These are phyloP conservation scores for Phytophthora nicotianae DNA, from an alignment of 352 stramenopile genomes.

Conservation along the genomic window DNA sequence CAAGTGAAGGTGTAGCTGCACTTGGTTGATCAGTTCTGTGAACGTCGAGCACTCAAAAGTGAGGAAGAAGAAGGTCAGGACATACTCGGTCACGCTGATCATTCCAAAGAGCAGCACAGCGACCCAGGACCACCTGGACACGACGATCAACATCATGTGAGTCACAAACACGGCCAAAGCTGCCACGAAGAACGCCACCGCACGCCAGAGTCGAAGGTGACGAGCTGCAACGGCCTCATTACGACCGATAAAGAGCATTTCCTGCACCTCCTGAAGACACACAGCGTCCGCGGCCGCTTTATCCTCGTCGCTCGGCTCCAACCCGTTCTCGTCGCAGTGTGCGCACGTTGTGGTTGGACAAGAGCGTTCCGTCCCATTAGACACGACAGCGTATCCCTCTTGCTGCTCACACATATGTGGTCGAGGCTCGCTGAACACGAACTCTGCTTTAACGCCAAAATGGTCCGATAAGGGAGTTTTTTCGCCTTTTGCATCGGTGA, in stretches of 20 bases:
- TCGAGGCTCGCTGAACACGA: slow-evolving; percentile 49
- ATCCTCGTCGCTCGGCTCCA: slow-evolving; percentile 27
- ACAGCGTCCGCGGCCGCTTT: slow-evolving; percentile 26
- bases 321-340: slow-evolving; percentile 49
- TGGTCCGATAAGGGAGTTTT: slow-evolving; percentile 78
- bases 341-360: slow-evolving; percentile 48
- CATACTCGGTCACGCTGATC: slow-evolving; percentile 60
- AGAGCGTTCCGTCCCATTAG: slow-evolving; percentile 10
- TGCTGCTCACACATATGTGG: slow-evolving; percentile 46
- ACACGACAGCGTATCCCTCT: slow-evolving; percentile 30
- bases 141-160: slow-evolving; percentile 36
- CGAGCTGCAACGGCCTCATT: slow-evolving; percentile 46
- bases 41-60: slow-evolving; percentile 85
- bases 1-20: slow-evolving; percentile 60
- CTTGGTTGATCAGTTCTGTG: slow-evolving; percentile 74
- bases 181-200: slow-evolving; percentile 39
- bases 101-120: slow-evolving; percentile 43
- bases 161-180: slow-evolving; percentile 36
- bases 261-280: slow-evolving; percentile 55
- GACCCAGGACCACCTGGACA: slow-evolving; percentile 41
- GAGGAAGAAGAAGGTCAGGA: slow-evolving; percentile 80
- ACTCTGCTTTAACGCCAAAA: slow-evolving; percentile 76
- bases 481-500: slow-evolving; percentile 63
- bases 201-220: slow-evolving; percentile 44
- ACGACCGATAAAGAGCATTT: slow-evolving; percentile 46